These are phyloP conservation scores for Penicillium sp. DNA, from an alignment of 2,329 filamentous ascomycete genomes.

Conservation along the genomic window DNA sequence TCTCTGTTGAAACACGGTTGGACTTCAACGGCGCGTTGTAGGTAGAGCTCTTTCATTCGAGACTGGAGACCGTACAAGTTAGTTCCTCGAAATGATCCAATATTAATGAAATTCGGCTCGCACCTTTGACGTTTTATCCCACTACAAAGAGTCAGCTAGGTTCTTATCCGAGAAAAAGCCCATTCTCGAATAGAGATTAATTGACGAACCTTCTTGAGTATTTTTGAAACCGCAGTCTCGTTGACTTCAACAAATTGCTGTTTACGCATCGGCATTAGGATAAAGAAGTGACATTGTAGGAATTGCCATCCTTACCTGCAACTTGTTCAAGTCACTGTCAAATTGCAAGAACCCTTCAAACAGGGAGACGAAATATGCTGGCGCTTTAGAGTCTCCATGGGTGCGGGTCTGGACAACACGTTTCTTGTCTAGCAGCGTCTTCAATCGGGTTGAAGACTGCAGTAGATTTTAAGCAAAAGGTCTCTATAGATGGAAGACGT, in stretches of 20 bases:
- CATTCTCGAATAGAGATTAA: background rate
- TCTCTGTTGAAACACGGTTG: slow-evolving; percentile 98
- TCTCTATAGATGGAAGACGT: background rate
- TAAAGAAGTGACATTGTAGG: background rate
- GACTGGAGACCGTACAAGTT: slow-evolving; percentile 53
- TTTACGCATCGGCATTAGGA: slow-evolving; percentile 7
- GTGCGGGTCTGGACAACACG: slow-evolving; percentile 77
- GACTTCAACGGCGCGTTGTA: slow-evolving; percentile 92
- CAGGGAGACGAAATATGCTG: slow-evolving; percentile 88
- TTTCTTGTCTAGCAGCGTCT: slow-evolving; percentile 93
- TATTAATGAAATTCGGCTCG: slow-evolving; percentile 13
- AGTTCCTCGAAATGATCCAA: slow-evolving; percentile 13
- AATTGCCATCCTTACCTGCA: slow-evolving; percentile 53
- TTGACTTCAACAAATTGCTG: slow-evolving; percentile 98
- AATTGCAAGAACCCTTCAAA: slow-evolving; percentile 98
- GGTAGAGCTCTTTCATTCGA: slow-evolving; percentile 94
- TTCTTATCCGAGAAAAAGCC: background rate
- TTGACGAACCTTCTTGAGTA: slow-evolving; percentile 76
- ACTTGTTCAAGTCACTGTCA: slow-evolving; percentile 91
- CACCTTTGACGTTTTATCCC: slow-evolving; percentile 98
- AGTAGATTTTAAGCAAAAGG: slow-evolving; percentile 2
- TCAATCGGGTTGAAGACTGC: slow-evolving; percentile 87
- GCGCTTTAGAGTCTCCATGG: slow-evolving; percentile 75
- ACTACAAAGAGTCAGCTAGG: slow-evolving; percentile 45
- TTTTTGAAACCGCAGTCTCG: slow-evolving; percentile 96